These are phyloP conservation scores for Jacaranda mimosifolia DNA, from an alignment of 257 asterid species.

Conservation along the genomic window DNA sequence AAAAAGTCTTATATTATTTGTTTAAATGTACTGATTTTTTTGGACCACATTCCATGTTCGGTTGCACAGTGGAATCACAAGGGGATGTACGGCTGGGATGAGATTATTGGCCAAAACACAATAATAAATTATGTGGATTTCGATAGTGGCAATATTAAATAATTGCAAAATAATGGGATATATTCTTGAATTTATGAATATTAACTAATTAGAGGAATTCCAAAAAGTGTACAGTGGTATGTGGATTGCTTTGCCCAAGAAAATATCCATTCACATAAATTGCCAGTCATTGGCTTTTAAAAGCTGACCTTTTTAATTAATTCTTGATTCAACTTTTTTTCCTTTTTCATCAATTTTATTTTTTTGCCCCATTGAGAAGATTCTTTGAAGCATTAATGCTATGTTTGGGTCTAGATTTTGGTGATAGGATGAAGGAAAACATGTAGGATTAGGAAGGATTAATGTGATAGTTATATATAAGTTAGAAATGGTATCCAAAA, in stretches of 20 bases:
- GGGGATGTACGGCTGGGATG: background rate
- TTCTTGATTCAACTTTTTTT: constrained; percentile 13
- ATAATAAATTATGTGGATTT: constrained; percentile 24
- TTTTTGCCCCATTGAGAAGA: background rate
- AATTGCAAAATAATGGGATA: constrained; percentile 27
- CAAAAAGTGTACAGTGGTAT: constrained; percentile 30
- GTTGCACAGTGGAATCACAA: constrained; percentile 31
- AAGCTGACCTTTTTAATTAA: constrained; percentile 40
- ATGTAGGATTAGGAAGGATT: too few species aligned
- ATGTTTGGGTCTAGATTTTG: background rate
- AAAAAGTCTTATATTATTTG: constrained; percentile 31
- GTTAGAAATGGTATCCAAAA: too few species aligned
- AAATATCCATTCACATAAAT: constrained; percentile 32
- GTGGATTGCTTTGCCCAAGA: constrained; percentile 33
- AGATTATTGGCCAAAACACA: constrained; percentile 27
- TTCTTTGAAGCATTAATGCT: constrained; percentile 10
- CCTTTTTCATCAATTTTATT: background rate
- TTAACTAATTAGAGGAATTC: constrained; percentile 27
- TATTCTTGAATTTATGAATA: constrained; percentile 43
- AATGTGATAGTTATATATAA: too few species aligned
- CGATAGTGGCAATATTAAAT: constrained; percentile 35
- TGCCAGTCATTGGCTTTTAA: constrained; percentile 38
- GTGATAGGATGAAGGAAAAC: background rate
- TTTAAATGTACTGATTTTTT: constrained; percentile 28
- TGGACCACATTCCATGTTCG: constrained; percentile 50